Evolutionary conservation across 306 rosid genomes (phyloP), one percentile per base, ranked within the genome.

Genomic region (Bauhinia variegata): DNA sequence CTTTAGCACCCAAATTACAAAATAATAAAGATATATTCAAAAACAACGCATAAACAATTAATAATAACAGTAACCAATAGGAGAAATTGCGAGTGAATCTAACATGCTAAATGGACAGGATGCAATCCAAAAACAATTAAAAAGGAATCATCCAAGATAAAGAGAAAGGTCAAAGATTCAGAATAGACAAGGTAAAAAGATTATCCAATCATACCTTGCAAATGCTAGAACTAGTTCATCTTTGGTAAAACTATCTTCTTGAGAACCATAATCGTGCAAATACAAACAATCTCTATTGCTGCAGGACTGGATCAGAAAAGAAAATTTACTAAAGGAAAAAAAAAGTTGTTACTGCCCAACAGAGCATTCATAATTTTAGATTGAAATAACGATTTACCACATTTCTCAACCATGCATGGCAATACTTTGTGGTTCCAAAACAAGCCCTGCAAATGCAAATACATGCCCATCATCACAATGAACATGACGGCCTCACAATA

Each of bases 341-440:
- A 8, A 50, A 44, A 8, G 44, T 13, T 17, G 31, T 8, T 16
- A 41, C 11, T 47, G 57, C 16, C 34, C 50, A 65, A 50, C 16
- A 65, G 63, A 82, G 42, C 36, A 78, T 44, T 70, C 48, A 54
- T 31, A 31, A 70, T 13, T 12, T 68, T 38, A 49, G 67, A 65
- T 65, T 67, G 34, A 52, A 48, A 42, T 54, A 14, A 53, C 17
- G 62, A 52, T 46, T 67, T 79, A 79, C 87, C 87, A 68, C 72
- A 83, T 79, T 75, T 79, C 81, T 83, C 71, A 83, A 57, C 87
- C 87, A 83, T 32, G 84, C 87, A 79, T 83, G 87, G 68, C 87
- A 83, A 79, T 79, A 83, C 51, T 83, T 83, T 46, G 87, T 83
- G 72, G 87, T 83, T 68, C 87, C 87, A 72, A 75, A 83, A 37